Conservation (phyloP, 1,284 basidiomycete genomes). For the Trichosporon faecale region DNA sequence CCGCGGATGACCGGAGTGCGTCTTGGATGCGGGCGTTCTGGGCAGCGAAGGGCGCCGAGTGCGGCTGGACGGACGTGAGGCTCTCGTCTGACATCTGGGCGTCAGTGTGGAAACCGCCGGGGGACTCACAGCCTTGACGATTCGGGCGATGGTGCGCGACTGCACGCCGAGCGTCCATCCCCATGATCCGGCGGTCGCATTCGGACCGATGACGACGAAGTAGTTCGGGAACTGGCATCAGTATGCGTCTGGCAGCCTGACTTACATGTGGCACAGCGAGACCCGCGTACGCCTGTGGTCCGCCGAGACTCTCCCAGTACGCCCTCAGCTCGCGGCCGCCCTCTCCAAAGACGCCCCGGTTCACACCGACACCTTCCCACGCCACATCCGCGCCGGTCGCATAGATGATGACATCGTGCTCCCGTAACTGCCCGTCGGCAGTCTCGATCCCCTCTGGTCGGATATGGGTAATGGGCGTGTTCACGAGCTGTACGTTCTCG, state of each 20-base stretch:
- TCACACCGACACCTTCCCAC: slow-evolving; percentile 34
- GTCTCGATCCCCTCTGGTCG: slow-evolving; percentile 13
- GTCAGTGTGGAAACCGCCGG: not conserved
- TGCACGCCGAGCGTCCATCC: slow-evolving; percentile 27
- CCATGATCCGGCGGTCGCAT: slow-evolving; percentile 28
- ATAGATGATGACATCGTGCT: slow-evolving; percentile 23
- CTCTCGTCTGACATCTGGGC: slow-evolving; percentile 22
- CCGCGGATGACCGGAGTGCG: not conserved
- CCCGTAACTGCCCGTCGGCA: slow-evolving; percentile 23
- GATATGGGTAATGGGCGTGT: not conserved
- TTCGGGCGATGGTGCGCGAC: slow-evolving; percentile 21
- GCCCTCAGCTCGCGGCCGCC: slow-evolving; percentile 27
- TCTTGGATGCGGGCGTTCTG: slow-evolving; percentile 20
- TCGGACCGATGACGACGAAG: slow-evolving; percentile 32
- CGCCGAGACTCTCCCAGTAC: slow-evolving; percentile 29
- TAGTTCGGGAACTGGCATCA: slow-evolving; percentile 29
- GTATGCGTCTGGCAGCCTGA: not conserved
- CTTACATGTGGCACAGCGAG: slow-evolving; percentile 29
- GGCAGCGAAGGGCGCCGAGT: slow-evolving; percentile 13
- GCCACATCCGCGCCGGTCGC: slow-evolving; percentile 35
- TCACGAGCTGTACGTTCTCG: slow-evolving; percentile 19
- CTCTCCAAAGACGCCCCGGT: slow-evolving; percentile 31
- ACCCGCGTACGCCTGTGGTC: slow-evolving; percentile 34
- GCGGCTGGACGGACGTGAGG: slow-evolving; percentile 26
- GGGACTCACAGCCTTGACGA: slow-evolving; percentile 14